Percentiles rank a stretch among this genome's conserved stretches.
Conservation (phyloP, 139 green algal species). For the Tetradesmus obliquus region DNA sequence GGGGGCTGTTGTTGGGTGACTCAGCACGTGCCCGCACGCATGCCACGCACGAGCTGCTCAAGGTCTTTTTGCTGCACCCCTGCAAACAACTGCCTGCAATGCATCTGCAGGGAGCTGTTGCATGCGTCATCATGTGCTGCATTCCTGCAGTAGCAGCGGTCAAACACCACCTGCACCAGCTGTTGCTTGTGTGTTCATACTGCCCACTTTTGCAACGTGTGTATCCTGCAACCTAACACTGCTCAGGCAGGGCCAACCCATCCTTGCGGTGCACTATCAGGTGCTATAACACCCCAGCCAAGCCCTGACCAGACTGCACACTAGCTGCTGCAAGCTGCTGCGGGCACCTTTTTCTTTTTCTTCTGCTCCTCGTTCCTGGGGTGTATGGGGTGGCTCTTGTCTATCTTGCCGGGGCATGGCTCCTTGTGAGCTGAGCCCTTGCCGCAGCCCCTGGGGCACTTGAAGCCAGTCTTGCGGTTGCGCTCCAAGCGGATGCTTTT, state of each 20-base stretch:
- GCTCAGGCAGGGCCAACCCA: no score
- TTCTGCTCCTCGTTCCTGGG: constrained; percentile 83
- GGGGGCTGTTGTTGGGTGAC: no score
- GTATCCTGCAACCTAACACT: no score
- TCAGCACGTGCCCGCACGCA: no score
- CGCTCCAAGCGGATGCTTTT: constrained; percentile 80
- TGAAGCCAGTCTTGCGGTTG: constrained; percentile 94
- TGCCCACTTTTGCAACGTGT: no score
- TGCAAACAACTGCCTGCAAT: not conserved
- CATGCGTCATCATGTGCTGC: no score
- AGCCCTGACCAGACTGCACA: no score
- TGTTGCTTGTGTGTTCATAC: no score
- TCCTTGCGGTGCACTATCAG: no score
- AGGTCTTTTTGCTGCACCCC: not conserved
- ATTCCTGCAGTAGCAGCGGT: no score
- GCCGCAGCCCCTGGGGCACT: constrained; percentile 86
- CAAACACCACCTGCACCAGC: no score
- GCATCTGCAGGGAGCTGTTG: not conserved
- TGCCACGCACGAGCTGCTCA: not conserved
- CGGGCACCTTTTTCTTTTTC: constrained; percentile 62
- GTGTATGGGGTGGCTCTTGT: constrained; percentile 86
- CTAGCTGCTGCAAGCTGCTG: not conserved
- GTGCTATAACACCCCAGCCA: no score
- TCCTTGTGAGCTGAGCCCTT: constrained; percentile 71
- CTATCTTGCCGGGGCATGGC: constrained; percentile 86